Evolutionary conservation across 225 moss, liverwort and hornwort genomes (phyloP).

Genomic region (Rhytidiadelphus loreus): DNA sequence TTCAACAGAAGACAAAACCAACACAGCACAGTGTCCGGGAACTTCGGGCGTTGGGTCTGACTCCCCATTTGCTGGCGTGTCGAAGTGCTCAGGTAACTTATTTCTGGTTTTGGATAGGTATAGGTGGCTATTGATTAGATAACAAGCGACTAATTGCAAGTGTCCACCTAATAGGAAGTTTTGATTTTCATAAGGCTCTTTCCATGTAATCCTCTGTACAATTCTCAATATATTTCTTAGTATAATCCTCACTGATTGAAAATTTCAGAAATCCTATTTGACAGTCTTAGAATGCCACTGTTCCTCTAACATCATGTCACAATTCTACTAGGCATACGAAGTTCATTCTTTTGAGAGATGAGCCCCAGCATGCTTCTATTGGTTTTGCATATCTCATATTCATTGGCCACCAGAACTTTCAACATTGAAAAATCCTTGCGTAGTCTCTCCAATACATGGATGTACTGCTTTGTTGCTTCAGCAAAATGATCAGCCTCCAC

Average conservation of each 20-base stretch:
- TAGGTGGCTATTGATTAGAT: neutral
- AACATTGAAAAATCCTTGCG: neutral
- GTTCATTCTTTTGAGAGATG: neutral
- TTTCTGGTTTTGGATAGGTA: neutral
- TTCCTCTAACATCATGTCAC: neutral
- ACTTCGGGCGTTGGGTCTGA: slow-evolving; percentile 73
- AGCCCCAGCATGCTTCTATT: neutral
- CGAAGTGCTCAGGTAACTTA: slow-evolving; percentile 72
- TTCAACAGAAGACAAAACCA: slow-evolving; percentile 79
- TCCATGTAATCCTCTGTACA: neutral
- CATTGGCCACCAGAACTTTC: neutral
- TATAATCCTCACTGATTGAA: neutral
- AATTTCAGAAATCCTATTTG: neutral
- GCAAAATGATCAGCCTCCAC: neutral
- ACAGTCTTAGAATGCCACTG: neutral
- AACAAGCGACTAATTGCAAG: neutral
- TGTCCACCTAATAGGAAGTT: neutral
- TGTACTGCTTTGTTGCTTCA: neutral
- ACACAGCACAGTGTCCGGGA: slow-evolving; percentile 96
- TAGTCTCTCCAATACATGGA: neutral
- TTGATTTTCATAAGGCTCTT: neutral
- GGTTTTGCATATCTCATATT: neutral
- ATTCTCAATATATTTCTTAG: neutral
- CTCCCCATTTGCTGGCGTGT: slow-evolving; percentile 72
- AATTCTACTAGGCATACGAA: neutral